These are phyloP conservation scores for Gymnopilus junonius DNA, from an alignment of 768 basidiomycete species.

Conservation along the genomic window DNA sequence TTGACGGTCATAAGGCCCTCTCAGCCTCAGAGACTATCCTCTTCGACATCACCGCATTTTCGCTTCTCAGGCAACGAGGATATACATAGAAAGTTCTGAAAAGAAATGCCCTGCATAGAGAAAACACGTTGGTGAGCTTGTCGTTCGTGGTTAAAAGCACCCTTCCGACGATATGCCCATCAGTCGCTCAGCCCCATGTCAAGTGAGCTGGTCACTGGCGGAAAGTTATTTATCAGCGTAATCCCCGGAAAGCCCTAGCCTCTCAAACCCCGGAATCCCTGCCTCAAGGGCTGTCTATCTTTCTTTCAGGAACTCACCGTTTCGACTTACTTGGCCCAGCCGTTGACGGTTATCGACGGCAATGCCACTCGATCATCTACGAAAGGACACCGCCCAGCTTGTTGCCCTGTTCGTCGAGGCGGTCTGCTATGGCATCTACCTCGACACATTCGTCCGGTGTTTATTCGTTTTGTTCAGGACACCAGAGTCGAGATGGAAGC, in stretches of 20 bases:
- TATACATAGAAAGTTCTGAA: not conserved
- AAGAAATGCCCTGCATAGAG: not conserved
- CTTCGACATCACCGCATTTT: not conserved
- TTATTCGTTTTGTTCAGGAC: slow-evolving; percentile 15
- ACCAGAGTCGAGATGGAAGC: not conserved
- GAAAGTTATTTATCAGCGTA: not conserved
- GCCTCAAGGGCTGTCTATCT: not conserved
- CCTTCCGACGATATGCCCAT: not conserved
- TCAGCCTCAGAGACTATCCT: not conserved
- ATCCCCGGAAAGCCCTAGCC: not conserved
- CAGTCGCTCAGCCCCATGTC: not conserved
- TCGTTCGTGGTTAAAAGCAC: not conserved
- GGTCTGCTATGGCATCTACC: slow-evolving; percentile 23
- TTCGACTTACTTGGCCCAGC: not conserved
- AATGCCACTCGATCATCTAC: slow-evolving; percentile 4
- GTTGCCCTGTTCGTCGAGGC: slow-evolving; percentile 19
- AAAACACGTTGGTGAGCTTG: not conserved
- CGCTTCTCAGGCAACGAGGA: not conserved
- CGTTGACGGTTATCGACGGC: not conserved
- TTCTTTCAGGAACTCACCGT: not conserved
- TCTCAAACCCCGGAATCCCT: not conserved
- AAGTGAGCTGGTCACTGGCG: not conserved
- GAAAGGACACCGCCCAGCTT: slow-evolving; percentile 16
- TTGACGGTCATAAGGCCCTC: too few relatives aligned
- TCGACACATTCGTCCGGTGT: slow-evolving; percentile 18